Base-by-base conservation (phyloP, 371 early-diverging fungal genomes). In the Mucor sp. region DNA sequence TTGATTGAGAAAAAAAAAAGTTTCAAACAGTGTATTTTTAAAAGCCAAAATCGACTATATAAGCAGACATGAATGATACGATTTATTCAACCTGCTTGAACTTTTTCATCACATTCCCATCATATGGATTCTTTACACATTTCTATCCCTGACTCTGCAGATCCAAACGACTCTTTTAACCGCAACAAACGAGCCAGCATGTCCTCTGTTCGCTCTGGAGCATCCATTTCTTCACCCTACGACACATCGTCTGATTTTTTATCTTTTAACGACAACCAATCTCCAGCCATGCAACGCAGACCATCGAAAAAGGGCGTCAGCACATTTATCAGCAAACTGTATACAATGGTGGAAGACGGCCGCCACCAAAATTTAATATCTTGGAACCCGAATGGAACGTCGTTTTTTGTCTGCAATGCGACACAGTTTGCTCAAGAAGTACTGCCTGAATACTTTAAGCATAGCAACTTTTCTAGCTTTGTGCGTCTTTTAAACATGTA, bases 321-420 rank as follows among this genome's bases (percentile, higher is more conserved):
- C 30, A 67, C 65, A 12, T 71, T 71, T 41, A 71, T 71, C 8
- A 60, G 41, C 9, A 71, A 71, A 39, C 50, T 71, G 4, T 68
- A 63, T 41, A 60, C 43, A 72, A 91, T 95, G 91, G 90, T 95
- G 32, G 80, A 85, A 58, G 93, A 93, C 78, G 76, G 79, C 55
- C 77, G 81, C 47, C 86, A 90, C 70, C 89, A 91, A 70, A 86
- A 90, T 60, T 74, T 91, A 56, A 93, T 95, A 48, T 85, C 87
- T 11, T 95, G 95, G 95, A 91, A 90, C 79, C 85, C 83, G 27
- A 81, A 82, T 57, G 95, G 95, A 4, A 87, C 90, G 2, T 92
- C 95, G 25, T 97, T 98, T 67, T 84, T 93, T 53, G 95, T 98
- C 63, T 89, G 89, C 75, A 92, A 95, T 69, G 91, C 92, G 19